Percentiles rank a stretch among this genome's conserved stretches.
These are phyloP conservation scores for Alliaria petiolata DNA, from an alignment of 345 rosid genomes.

Conservation along the genomic window DNA sequence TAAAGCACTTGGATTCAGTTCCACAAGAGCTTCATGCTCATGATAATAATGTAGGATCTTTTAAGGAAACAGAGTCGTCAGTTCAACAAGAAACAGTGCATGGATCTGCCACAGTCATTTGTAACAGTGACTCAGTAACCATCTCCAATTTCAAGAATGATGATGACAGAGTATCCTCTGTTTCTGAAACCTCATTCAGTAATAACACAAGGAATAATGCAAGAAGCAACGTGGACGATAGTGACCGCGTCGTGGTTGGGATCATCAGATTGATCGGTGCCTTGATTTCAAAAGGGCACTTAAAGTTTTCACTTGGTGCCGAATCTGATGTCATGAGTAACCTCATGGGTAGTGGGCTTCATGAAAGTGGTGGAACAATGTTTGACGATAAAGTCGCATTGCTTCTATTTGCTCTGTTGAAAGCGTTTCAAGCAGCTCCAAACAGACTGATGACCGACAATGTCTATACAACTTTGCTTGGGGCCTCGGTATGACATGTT, in stretches of 20 bases:
- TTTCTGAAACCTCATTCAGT: conserved; percentile 42
- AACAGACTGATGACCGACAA: conserved; percentile 75
- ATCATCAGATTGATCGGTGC: conserved; percentile 84
- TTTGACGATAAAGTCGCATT: conserved; percentile 91
- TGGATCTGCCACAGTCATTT: conserved; percentile 35
- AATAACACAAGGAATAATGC: conserved; percentile 68
- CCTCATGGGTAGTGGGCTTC: conserved; percentile 55
- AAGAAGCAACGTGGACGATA: conserved; percentile 62
- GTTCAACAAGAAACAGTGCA: conserved; percentile 34
- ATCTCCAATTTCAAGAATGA: conserved; percentile 37
- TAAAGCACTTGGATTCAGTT: too few relatives aligned
- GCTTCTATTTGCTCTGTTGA: conserved; percentile 79
- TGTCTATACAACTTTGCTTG: conserved; percentile 78
- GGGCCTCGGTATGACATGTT: conserved; percentile 70
- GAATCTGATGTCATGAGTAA: conserved; percentile 55
- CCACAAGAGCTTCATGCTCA: too few relatives aligned
- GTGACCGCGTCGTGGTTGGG: conserved; percentile 76
- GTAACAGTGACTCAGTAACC: conserved; percentile 32
- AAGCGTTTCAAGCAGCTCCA: conserved; percentile 91
- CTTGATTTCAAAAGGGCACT: conserved; percentile 64
- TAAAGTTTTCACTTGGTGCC: conserved; percentile 49
- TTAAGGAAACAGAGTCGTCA: conserved; percentile 36
- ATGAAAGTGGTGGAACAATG: conserved; percentile 77
- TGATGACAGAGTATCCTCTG: conserved; percentile 56
- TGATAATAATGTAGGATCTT: conserved; percentile 34